Percentiles rank a stretch among this genome's conserved stretches.
Conservation (phyloP, 176 grass and related monocot genomes). For the Eleusine coracana region DNA sequence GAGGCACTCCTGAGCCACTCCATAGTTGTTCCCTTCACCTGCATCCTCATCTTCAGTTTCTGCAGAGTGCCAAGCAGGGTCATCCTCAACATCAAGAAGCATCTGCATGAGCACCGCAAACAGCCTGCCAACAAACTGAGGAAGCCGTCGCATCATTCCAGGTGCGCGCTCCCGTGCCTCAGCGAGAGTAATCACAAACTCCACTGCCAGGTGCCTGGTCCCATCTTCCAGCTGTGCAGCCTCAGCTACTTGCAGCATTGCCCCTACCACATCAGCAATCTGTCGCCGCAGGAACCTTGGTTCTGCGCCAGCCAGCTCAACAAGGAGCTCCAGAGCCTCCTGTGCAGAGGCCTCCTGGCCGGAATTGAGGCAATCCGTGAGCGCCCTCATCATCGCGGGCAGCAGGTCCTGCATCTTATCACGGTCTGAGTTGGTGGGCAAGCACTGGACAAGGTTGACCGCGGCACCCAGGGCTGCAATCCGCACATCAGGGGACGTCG, state of each 20-base stretch:
- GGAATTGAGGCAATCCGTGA: slow-evolving; percentile 86
- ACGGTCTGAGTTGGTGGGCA: slow-evolving; percentile 68
- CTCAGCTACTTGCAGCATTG: slow-evolving; percentile 90
- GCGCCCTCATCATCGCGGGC: slow-evolving; percentile 89
- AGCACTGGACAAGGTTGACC: slow-evolving; percentile 86
- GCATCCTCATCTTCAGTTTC: slow-evolving; percentile 90
- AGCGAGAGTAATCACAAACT: slow-evolving; percentile 90
- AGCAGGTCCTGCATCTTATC: slow-evolving; percentile 89
- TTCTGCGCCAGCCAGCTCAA: slow-evolving; percentile 84
- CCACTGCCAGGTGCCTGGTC: slow-evolving; percentile 85
- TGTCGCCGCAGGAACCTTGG: slow-evolving; percentile 88
- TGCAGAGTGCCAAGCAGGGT: slow-evolving; percentile 82
- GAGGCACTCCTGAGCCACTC: slow-evolving; percentile 92
- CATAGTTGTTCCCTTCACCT: slow-evolving; percentile 89
- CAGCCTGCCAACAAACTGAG: slow-evolving; percentile 88
- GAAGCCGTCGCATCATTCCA: slow-evolving; percentile 93
- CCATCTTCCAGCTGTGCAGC: slow-evolving; percentile 78
- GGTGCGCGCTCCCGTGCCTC: slow-evolving; percentile 93
- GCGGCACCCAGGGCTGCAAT: slow-evolving; percentile 76
- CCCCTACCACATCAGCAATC: slow-evolving; percentile 82
- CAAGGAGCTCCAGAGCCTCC: slow-evolving; percentile 92
- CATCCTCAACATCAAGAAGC: slow-evolving; percentile 94
- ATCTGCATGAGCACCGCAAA: slow-evolving; percentile 98
- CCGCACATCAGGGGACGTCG: slow-evolving; percentile 83
- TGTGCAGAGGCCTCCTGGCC: slow-evolving; percentile 85